Base-by-base conservation (phyloP, 495 filamentous ascomycete species). In the Penicillium angulare region DNA sequence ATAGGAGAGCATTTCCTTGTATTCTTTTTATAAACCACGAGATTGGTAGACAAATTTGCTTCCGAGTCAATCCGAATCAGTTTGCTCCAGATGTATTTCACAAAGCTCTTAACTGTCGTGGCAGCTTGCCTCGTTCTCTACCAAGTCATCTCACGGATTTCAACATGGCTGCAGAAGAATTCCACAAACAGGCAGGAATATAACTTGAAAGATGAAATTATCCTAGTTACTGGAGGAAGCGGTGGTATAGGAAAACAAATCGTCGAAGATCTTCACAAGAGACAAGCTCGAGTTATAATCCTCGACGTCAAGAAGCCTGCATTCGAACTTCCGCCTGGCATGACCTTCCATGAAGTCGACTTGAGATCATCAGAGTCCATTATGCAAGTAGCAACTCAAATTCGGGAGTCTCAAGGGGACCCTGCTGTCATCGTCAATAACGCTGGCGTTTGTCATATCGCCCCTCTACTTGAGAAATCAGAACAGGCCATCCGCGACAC, bases 201-300 rank as follows among this genome's bases (percentile, higher is more conserved):
- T n/a, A n/a, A n/a, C n/a, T n/a, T n/a, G n/a, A n/a, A 44, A 18
- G 31, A 44, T 3, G 41, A 44, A 29, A 2, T 44, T 3, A 18
- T 44, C 7, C 23, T 44, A 7, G 5, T 44, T 2, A 44, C 41
- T 16, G 41, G 41, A 8, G 41, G 41, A 7, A 29, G 15, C n/a
- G 31, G 41, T 16, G 41, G 41, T 18, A 44, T 44, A 3, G 41
- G 41, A 17, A 44, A 44, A 44, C 26, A 32, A 44, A 3, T 44
- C 2, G 41, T 24, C 0, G 41, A 31, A 44, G 41, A 44, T 20
- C 26, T 44, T 4, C 9, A 12, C 5, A 8, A 2, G 5, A 21
- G 18, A 9, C 7, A 29, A 27, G 5, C n/a, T 15, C 33, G 32
- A n/a, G 32, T 47, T 15, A 26, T 47, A 21, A 34, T 47, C 15